Conservation (phyloP, 2,329 filamentous ascomycete genomes). For the Venturia aucupariae region DNA sequence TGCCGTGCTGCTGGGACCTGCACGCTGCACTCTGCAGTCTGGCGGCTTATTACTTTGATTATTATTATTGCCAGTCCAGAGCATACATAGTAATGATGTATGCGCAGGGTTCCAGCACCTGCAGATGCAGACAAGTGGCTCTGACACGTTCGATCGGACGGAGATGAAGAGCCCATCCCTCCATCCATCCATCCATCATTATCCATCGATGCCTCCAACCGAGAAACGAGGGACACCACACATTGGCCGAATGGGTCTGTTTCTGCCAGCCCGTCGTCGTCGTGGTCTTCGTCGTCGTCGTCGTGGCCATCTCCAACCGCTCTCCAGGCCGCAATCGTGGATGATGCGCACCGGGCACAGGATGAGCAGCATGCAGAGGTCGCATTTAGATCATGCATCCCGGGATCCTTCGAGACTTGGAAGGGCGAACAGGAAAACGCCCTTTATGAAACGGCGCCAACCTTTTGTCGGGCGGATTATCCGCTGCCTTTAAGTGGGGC, state of each 20-base stretch:
- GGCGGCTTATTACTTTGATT: too few species aligned
- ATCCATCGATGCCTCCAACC: neutral
- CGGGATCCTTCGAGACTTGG: constrained; percentile 1
- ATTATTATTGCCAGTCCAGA: too few species aligned
- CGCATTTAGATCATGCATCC: constrained; percentile 7
- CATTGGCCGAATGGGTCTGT: neutral
- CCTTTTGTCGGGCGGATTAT: neutral
- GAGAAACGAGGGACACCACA: neutral
- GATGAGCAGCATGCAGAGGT: constrained; percentile 2
- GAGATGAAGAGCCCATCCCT: neutral
- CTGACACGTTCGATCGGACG: neutral
- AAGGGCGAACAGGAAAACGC: neutral
- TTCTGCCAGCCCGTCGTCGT: neutral
- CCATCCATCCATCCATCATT: too few species aligned
- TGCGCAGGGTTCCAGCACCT: constrained; percentile 3
- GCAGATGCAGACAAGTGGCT: constrained; percentile 7
- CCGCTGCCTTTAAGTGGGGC: neutral
- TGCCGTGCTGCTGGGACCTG: neutral
- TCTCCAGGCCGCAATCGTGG: neutral
- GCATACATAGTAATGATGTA: neutral
- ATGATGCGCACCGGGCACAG: neutral
- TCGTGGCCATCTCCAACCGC: neutral
- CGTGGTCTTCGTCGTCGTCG: neutral
- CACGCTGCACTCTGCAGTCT: neutral
- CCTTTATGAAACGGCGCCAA: neutral